These are phyloP conservation scores for Pseudonitzschia multiseries DNA, from an alignment of 108 stramenopile genomes.

Conservation along the genomic window DNA sequence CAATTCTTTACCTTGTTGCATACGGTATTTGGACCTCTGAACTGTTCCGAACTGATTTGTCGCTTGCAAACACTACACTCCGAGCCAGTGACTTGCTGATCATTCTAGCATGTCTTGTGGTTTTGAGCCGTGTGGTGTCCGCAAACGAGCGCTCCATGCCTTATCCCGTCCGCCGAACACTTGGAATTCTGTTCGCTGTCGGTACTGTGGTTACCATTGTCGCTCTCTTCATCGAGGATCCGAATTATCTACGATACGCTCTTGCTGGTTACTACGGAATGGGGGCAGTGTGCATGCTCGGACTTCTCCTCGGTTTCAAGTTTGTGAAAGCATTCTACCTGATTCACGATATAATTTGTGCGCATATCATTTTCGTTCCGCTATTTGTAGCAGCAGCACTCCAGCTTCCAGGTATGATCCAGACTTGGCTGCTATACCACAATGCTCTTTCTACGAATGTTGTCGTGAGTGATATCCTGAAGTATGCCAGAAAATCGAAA, in stretches of 20 bases:
- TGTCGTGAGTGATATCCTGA: conserved; percentile 95
- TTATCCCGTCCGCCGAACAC: conserved; percentile 79
- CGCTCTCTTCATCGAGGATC: conserved; percentile 72
- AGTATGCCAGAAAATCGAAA: conserved; percentile 89
- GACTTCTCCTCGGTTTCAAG: conserved; percentile 80
- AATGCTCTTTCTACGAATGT: conserved; percentile 94
- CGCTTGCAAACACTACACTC: conserved; percentile 67
- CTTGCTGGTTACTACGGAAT: conserved; percentile 89
- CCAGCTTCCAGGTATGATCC: conserved; percentile 83
- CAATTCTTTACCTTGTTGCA: conserved; percentile 77
- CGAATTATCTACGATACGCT: conserved; percentile 85
- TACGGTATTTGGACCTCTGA: conserved; percentile 83
- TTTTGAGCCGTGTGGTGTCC: conserved; percentile 55
- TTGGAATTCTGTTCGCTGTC: conserved; percentile 74
- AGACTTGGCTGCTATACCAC: conserved; percentile 98
- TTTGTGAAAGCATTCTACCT: conserved; percentile 84
- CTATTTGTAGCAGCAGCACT: conserved; percentile 84
- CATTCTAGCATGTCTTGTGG: conserved; percentile 48
- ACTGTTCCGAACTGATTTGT: conserved; percentile 70
- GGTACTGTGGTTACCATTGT: conserved; percentile 66
- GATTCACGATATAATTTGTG: conserved; percentile 93
- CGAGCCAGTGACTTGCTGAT: conserved; percentile 58
- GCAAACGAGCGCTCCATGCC: conserved; percentile 63
- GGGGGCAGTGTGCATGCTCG: conserved; percentile 79
- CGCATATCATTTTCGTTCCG: conserved; percentile 91